Percentiles rank a stretch among this genome's conserved stretches.
phyloP scores from a whole-genome alignment of 768 basidiomycete species.

The Nidula microcarpa region DNA sequence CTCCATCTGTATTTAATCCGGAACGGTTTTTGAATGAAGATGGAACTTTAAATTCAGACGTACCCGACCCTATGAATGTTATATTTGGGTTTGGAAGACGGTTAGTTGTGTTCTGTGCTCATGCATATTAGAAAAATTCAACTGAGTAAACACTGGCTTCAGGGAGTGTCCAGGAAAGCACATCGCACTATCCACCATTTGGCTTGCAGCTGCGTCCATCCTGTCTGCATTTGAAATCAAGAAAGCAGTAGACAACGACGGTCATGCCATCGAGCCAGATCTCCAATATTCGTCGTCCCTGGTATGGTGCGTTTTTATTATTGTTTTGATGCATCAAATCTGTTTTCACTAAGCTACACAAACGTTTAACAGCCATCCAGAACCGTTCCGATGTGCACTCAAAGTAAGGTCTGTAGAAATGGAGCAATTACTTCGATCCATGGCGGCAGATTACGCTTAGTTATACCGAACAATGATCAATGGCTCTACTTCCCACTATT shows the following conservation, averaged over 20 bases:
- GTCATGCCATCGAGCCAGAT: background rate
- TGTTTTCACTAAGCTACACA: background rate
- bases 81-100: background rate
- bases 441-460: too few species aligned
- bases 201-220: background rate
- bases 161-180: background rate
- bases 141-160: background rate
- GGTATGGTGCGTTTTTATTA: background rate
- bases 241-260: background rate
- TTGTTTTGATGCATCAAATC: background rate
- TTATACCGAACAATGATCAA: too few species aligned
- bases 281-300: background rate
- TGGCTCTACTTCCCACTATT: too few species aligned
- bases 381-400: background rate
- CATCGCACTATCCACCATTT: background rate
- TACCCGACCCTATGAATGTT: background rate
- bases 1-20: too few species aligned
- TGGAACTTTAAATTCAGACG: slow-evolving; percentile 1
- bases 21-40: slow-evolving; percentile 1
- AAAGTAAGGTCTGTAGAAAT: background rate
- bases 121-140: background rate
- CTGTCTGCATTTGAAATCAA: background rate
- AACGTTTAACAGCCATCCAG: background rate
- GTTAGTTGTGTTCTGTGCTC: background rate
- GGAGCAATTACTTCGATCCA: too few species aligned